Conservation (phyloP, 306 rosid species). For the Corylus americana region DNA sequence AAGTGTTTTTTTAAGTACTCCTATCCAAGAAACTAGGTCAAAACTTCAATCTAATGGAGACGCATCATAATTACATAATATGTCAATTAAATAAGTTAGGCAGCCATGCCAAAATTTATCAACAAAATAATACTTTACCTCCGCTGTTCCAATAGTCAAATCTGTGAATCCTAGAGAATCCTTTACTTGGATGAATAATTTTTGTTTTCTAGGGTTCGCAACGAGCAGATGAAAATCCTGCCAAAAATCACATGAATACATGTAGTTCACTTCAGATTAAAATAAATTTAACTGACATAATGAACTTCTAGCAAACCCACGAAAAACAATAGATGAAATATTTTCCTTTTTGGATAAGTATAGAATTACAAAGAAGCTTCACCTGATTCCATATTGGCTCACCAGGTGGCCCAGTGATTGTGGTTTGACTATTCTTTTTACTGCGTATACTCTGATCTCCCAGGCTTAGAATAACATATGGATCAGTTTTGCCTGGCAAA, state of each 20-base stretch:
- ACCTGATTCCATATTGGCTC: conserved; percentile 99
- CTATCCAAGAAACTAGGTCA: not conserved
- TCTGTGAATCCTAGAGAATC: conserved; percentile 85
- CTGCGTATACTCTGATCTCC: conserved; percentile 89
- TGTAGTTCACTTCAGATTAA: not conserved
- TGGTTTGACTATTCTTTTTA: conserved; percentile 97
- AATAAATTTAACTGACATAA: not conserved
- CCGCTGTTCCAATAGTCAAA: conserved; percentile 78
- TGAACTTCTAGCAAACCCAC: not conserved
- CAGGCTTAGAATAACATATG: conserved; percentile 76
- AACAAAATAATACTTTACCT: conserved; percentile 50
- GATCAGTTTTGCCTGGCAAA: conserved; percentile 91
- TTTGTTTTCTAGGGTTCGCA: conserved; percentile 80
- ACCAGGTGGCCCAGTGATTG: conserved; percentile 94
- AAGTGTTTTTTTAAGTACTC: not conserved
- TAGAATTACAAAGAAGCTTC: conserved; percentile 29
- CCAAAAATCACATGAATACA: conserved; percentile 21
- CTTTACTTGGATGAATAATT: conserved; percentile 76
- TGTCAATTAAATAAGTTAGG: not conserved
- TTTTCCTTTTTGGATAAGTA: not conserved
- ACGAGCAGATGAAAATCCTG: conserved; percentile 99
- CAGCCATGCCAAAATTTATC: not conserved
- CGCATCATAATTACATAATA: not conserved
- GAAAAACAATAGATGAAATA: conserved; percentile 5
- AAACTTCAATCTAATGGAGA: not conserved